Evolutionary conservation across 495 filamentous ascomycete genomes (phyloP).

Genomic region (Geopyxis carbonaria): DNA sequence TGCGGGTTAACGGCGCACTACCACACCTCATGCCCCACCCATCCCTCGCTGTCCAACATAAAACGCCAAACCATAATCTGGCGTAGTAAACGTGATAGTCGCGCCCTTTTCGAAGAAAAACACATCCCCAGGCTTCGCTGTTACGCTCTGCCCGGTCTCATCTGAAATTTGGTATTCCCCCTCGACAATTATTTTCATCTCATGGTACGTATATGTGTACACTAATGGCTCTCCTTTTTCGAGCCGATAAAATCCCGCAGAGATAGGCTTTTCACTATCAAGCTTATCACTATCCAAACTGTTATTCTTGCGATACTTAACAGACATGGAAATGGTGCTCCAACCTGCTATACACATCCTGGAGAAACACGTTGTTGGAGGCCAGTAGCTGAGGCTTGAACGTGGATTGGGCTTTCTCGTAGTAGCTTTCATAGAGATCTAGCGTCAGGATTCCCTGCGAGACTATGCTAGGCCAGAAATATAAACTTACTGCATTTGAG

Average conservation of each 20-base stretch:
- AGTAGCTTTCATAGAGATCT: slow-evolving; percentile 5
- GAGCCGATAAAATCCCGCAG: slow-evolving; percentile 53
- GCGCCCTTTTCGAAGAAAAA: slow-evolving; percentile 51
- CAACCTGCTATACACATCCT: slow-evolving; percentile 46
- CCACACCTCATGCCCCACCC: slow-evolving; percentile 5
- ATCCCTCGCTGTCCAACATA: slow-evolving; percentile 33
- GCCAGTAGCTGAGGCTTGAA: slow-evolving; percentile 48
- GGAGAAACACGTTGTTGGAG: slow-evolving; percentile 58
- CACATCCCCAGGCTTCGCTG: slow-evolving; percentile 52
- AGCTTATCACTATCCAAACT: slow-evolving; percentile 32
- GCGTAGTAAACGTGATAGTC: slow-evolving; percentile 58
- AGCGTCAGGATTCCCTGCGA: too few relatives aligned
- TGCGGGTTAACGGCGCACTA: too few relatives aligned
- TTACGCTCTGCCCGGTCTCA: slow-evolving; percentile 51
- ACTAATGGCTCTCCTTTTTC: slow-evolving; percentile 57
- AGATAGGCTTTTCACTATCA: slow-evolving; percentile 46
- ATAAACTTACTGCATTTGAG: slow-evolving; percentile 5
- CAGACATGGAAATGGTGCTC: slow-evolving; percentile 2
- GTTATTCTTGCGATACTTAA: not conserved
- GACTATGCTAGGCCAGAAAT: too few relatives aligned
- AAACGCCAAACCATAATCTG: slow-evolving; percentile 54
- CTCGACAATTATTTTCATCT: slow-evolving; percentile 59
- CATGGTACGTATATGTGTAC: slow-evolving; percentile 60
- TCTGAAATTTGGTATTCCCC: slow-evolving; percentile 58
- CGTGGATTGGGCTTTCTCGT: slow-evolving; percentile 11